phyloP scores from a whole-genome alignment of 2,329 filamentous ascomycete genomes.

The Paecilomyces niveus region DNA sequence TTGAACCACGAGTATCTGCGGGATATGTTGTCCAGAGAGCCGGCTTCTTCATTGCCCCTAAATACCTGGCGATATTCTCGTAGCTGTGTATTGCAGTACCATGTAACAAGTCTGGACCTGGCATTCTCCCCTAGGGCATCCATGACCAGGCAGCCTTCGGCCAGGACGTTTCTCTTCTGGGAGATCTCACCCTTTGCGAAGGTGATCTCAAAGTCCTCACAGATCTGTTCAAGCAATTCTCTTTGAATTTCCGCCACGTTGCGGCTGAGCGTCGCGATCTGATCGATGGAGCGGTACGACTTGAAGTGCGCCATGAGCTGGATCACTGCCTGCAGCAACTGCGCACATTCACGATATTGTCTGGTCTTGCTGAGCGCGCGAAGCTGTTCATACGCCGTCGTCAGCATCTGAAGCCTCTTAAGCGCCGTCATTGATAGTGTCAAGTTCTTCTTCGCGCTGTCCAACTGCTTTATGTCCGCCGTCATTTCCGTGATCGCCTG shows the following conservation, averaged over 20 bases:
- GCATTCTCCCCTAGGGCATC: constrained; percentile 89
- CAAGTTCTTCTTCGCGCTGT: constrained; percentile 93
- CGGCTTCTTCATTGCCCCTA: constrained; percentile 91
- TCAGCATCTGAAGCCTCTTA: constrained; percentile 96
- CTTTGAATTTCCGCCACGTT: constrained; percentile 91
- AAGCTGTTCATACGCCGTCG: constrained; percentile 96
- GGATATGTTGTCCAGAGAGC: constrained; percentile 92
- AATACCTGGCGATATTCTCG: constrained; percentile 95
- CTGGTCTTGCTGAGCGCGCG: constrained; percentile 72
- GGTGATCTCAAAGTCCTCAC: constrained; percentile 93
- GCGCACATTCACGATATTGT: constrained; percentile 92
- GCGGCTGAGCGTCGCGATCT: constrained; percentile 86
- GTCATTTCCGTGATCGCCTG: constrained; percentile 98
- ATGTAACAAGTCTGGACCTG: constrained; percentile 72
- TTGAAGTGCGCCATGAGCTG: constrained; percentile 99
- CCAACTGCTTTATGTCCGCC: constrained; percentile 93
- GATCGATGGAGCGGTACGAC: constrained; percentile 93
- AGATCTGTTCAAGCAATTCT: constrained; percentile 93
- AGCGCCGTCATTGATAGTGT: constrained; percentile 96
- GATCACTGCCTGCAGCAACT: constrained; percentile 86
- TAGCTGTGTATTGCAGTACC: constrained; percentile 97
- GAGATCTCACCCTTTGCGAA: constrained; percentile 83
- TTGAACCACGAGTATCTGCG: constrained; percentile 94
- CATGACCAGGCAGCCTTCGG: constrained; percentile 88
- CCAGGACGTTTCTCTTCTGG: constrained; percentile 60